Evolutionary conservation across 2,329 filamentous ascomycete genomes (phyloP).

Genomic region (Aspergillus sp.): DNA sequence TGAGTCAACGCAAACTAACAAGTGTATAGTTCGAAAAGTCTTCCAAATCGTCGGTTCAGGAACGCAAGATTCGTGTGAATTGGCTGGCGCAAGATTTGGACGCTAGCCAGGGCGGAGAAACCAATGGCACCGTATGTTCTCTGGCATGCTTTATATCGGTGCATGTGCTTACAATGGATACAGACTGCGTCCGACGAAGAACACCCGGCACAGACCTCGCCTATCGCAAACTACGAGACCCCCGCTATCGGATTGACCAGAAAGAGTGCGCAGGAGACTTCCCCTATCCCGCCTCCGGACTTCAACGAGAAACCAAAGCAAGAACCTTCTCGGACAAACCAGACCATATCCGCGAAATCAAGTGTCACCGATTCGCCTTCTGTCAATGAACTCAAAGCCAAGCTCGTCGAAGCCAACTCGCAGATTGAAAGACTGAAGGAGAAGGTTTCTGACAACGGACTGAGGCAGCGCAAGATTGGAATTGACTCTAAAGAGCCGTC

Average conservation of each 20-base stretch:
- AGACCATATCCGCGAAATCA: conserved; percentile 38
- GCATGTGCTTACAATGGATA: conserved; percentile 2
- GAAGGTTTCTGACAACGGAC: conserved; percentile 57
- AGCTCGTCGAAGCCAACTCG: conserved; percentile 68
- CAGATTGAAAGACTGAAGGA: conserved; percentile 63
- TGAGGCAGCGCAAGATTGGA: conserved; percentile 71
- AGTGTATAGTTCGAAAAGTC: conserved; percentile 62
- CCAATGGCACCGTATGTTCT: conserved; percentile 32
- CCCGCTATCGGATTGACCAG: conserved; percentile 40
- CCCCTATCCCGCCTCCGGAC: conserved; percentile 29
- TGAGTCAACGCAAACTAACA: conserved; percentile 4
- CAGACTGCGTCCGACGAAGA: conserved; percentile 36
- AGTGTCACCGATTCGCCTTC: conserved; percentile 45
- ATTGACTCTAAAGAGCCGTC: conserved; percentile 47
- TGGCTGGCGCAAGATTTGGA: conserved; percentile 62
- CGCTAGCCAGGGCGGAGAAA: conserved; percentile 16
- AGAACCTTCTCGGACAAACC: conserved; percentile 34
- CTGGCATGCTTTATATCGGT: background rate
- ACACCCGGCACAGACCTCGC: conserved; percentile 51
- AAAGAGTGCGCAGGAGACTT: conserved; percentile 26
- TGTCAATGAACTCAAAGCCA: conserved; percentile 60
- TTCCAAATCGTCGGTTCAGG: conserved; percentile 71
- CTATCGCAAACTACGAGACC: conserved; percentile 44
- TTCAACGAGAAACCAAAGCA: conserved; percentile 29
- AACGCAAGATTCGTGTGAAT: conserved; percentile 90